A percentile compares a stretch with the other conserved stretches of the same genome.
Conservation (phyloP, 345 rosid species). For the Dipteronia sinensis region DNA sequence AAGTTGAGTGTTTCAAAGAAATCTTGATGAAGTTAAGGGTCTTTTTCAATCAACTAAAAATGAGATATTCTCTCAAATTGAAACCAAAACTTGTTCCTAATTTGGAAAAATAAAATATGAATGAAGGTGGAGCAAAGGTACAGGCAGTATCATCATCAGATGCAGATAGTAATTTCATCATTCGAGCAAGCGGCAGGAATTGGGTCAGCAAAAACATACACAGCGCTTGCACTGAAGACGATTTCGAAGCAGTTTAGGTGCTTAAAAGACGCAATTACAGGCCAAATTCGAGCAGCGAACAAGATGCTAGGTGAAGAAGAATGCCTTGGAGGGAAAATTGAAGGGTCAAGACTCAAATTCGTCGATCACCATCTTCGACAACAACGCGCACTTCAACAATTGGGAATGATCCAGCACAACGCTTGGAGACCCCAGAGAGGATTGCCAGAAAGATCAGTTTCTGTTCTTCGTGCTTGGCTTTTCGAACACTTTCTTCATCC, state of each 20-base stretch:
- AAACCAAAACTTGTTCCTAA: background rate
- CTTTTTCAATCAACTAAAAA: conserved; percentile 19
- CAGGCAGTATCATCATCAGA: conserved; percentile 93
- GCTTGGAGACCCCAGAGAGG: conserved; percentile 99
- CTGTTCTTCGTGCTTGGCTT: conserved; percentile 98
- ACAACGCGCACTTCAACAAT: conserved; percentile 92
- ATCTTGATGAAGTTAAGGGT: conserved; percentile 10
- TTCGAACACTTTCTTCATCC: conserved; percentile 99
- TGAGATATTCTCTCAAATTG: background rate
- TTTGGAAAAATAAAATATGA: background rate
- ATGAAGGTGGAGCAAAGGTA: conserved; percentile 94
- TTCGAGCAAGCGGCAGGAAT: conserved; percentile 90
- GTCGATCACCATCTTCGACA: conserved; percentile 93
- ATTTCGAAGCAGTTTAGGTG: conserved; percentile 95
- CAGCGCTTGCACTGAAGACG: conserved; percentile 83
- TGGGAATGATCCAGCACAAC: conserved; percentile 97
- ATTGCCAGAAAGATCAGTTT: conserved; percentile 89
- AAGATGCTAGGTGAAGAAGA: conserved; percentile 95
- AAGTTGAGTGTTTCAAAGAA: conserved; percentile 15
- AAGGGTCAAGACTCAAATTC: conserved; percentile 89
- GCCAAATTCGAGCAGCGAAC: conserved; percentile 80
- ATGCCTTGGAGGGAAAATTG: conserved; percentile 59
- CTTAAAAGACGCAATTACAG: conserved; percentile 84
- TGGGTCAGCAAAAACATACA: conserved; percentile 89
- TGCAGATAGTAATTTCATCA: conserved; percentile 83